phyloP scores from a whole-genome alignment of 2,329 filamentous ascomycete genomes.

The Cercospora sojina region DNA sequence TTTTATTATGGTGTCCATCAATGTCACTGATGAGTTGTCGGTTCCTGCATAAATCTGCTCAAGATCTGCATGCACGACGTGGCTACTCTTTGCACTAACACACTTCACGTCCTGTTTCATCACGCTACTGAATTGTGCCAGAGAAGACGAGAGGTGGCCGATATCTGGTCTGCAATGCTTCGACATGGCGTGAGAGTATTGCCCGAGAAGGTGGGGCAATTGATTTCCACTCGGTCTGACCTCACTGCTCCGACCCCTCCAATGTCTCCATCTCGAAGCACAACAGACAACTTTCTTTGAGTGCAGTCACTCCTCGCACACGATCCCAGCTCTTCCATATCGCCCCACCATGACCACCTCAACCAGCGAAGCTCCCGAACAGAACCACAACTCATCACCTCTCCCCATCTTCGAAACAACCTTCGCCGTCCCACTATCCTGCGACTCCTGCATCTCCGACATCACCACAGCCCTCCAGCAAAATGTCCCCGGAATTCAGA shows the following conservation, averaged over 20 bases:
- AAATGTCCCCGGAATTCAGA: slow-evolving; percentile 68
- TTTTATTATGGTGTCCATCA: slow-evolving; percentile 12
- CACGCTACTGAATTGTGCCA: not conserved
- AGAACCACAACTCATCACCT: not conserved
- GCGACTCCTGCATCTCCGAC: slow-evolving; percentile 82
- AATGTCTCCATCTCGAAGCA: slow-evolving; percentile 1
- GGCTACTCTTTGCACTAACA: no score
- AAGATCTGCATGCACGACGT: slow-evolving; percentile 5
- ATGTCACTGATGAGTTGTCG: not conserved
- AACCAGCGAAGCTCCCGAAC: not conserved
- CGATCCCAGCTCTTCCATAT: not conserved
- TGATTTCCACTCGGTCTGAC: slow-evolving; percentile 12
- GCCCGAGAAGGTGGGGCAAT: not conserved
- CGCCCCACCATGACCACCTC: slow-evolving; percentile 5
- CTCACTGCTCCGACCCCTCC: slow-evolving; percentile 6
- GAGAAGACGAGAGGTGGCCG: not conserved
- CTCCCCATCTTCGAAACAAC: slow-evolving; percentile 65
- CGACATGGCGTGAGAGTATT: not conserved
- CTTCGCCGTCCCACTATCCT: slow-evolving; percentile 92
- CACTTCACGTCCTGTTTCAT: not conserved
- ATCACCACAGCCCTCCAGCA: slow-evolving; percentile 72
- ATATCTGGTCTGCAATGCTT: not conserved
- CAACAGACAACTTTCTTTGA: slow-evolving; percentile 3
- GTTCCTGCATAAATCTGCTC: slow-evolving; percentile 18
- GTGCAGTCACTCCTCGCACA: not conserved